Evolutionary conservation across 768 basidiomycete species (phyloP).

Genomic region (Wakefieldia striispora): DNA sequence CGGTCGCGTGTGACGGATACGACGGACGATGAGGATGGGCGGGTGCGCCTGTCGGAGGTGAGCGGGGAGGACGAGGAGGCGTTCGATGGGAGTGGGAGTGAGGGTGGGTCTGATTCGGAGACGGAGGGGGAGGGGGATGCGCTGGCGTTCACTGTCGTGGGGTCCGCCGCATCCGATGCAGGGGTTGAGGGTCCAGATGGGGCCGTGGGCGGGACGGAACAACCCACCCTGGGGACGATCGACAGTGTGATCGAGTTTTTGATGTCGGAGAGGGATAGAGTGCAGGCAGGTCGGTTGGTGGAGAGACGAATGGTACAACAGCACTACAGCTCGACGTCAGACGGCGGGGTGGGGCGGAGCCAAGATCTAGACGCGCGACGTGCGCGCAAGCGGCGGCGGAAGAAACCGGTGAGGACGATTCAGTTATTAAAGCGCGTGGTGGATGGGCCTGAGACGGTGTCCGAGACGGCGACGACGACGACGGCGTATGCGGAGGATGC

Average conservation of each 20-base stretch:
- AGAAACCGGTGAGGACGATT: constrained; percentile 31
- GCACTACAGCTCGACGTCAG: constrained; percentile 35
- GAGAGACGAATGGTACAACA: constrained; percentile 23
- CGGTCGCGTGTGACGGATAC: constrained; percentile 25
- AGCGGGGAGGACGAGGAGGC: constrained; percentile 8
- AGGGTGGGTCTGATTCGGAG: constrained; percentile 29
- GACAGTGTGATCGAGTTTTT: constrained; percentile 75
- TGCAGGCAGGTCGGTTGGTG: constrained; percentile 42
- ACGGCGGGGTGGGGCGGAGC: constrained; percentile 37
- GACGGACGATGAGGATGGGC: constrained; percentile 15
- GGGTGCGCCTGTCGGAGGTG: background rate
- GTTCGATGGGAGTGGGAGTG: constrained; percentile 9
- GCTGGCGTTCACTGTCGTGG: constrained; percentile 25
- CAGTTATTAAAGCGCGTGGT: constrained; percentile 27
- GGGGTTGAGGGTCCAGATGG: constrained; percentile 26
- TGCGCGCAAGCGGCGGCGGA: constrained; percentile 38
- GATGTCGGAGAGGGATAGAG: constrained; percentile 63
- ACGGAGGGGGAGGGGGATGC: constrained; percentile 39
- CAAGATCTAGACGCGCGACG: constrained; percentile 39
- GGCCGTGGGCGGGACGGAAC: constrained; percentile 30
- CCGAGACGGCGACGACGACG: constrained; percentile 22
- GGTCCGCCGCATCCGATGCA: constrained; percentile 21
- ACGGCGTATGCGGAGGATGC: constrained; percentile 22
- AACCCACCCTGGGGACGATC: constrained; percentile 70
- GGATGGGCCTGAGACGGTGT: constrained; percentile 20